Evolutionary conservation across 2,329 filamentous ascomycete genomes (phyloP), one percentile per base, ranked within the genome.

Genomic region (Tothia fuscella): DNA sequence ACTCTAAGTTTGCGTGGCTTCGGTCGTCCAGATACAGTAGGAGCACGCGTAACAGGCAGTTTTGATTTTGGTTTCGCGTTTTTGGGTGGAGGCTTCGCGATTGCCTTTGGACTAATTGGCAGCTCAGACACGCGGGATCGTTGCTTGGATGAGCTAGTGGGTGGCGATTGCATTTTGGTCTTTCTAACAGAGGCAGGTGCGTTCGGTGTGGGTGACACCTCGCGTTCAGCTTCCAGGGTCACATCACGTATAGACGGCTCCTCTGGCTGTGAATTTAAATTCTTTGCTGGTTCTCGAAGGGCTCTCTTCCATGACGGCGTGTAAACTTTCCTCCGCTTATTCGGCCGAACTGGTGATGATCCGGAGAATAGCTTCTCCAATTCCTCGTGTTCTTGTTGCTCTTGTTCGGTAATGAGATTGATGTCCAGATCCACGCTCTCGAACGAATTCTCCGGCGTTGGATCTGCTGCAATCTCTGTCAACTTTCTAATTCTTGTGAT

Each of bases 371-470:
- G 46, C 1, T 51, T 50, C 14, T 59, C 50, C 29, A 56, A 53
- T 5, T 54, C 48, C 12, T 59, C 53, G n/a, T n/a, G n/a, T n/a
- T n/a, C n/a, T n/a, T n/a, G n/a, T n/a, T n/a, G n/a, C 32, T 65
- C 63, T 45, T 55, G 62, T 49, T 42, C 61, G 22, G 47, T 61
- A 46, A 60, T 50, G 19, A 62, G 50, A 38, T 57, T 50, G 28
- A 61, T 26, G 58, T 37, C 28, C n/a, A 37, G 16, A 17, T 37
- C 57, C 6, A 55, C 54, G 21, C 62, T 60, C 13, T 63, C 60
- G 6, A 53, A 48, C 7, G 62, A 43, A n/a, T 53, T 56, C n/a
- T 53, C 55, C 14, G 33, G 17, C 33, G 21, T 17, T 4, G 29
- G n/a, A 35, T 25, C 29, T 12, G 26, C 16, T 5, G 13, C 16